phyloP scores from a whole-genome alignment of 495 filamentous ascomycete species.

The Xylaria curta region DNA sequence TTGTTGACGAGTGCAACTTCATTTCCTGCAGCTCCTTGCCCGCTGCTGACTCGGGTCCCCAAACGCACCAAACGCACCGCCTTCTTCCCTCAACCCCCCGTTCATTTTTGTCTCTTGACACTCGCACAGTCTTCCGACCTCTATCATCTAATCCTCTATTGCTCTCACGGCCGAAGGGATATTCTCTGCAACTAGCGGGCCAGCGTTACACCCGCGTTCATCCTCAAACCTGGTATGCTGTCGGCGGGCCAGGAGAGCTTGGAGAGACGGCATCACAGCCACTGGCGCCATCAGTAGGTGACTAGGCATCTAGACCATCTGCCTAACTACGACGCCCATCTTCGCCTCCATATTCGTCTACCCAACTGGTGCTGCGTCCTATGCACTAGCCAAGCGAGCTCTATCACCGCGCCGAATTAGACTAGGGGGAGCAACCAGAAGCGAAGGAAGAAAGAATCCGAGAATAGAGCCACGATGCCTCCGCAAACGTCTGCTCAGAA shows the following conservation, averaged over 20 bases:
- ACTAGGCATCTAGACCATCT: not conserved
- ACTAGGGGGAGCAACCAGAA: not conserved
- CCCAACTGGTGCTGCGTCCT: not conserved
- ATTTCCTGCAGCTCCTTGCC: not conserved
- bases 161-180: not conserved
- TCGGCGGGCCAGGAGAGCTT: not conserved
- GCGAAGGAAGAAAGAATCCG: not conserved
- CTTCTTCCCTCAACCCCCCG: not conserved
- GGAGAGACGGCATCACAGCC: not conserved
- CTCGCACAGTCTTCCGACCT: not conserved
- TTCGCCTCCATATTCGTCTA: not conserved
- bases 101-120: not conserved
- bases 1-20: not conserved
- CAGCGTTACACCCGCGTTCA: not conserved
- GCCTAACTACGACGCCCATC: not conserved
- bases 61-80: not conserved
- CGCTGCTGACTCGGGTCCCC: not conserved
- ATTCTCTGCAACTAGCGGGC: not conserved
- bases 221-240: not conserved
- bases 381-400: not conserved
- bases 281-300: not conserved
- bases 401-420: not conserved
- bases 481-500: constrained; percentile 56
- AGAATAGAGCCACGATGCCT: constrained; percentile 47
- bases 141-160: not conserved